Percentiles rank a stretch among this genome's conserved stretches.
Evolutionary conservation across 2,329 filamentous ascomycete genomes (phyloP).

Genomic region (Herpomyces periplanetae): DNA sequence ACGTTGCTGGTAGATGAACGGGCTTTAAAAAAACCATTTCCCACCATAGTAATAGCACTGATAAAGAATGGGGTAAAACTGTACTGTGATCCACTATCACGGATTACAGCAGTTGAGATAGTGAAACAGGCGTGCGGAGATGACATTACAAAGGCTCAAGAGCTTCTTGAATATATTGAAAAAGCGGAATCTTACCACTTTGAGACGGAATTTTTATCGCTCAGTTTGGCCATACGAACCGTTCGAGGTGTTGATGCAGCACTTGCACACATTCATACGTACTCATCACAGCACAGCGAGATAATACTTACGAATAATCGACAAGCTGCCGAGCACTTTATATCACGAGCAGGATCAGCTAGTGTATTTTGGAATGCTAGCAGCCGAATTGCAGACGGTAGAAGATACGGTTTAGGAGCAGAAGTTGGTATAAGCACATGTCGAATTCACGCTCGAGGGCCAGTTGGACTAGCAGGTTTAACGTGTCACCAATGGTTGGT

Average conservation of each 20-base stretch:
- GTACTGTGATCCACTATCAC: constrained; percentile 31
- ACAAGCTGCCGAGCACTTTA: constrained; percentile 34
- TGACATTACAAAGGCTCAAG: constrained; percentile 9
- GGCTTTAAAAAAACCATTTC: constrained; percentile 24
- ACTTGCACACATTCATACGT: constrained; percentile 53
- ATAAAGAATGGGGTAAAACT: constrained; percentile 37
- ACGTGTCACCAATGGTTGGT: constrained; percentile 95
- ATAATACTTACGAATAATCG: constrained; percentile 34
- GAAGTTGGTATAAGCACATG: constrained; percentile 96
- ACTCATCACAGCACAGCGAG: constrained; percentile 82
- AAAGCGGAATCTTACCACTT: constrained; percentile 43
- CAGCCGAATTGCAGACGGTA: constrained; percentile 73
- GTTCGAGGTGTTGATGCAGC: constrained; percentile 27
- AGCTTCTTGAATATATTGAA: constrained; percentile 19
- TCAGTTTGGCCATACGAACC: constrained; percentile 45
- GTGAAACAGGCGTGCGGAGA: too few species aligned
- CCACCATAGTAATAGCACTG: constrained; percentile 29
- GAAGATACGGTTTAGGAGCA: constrained; percentile 86
- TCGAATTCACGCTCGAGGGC: constrained; percentile 78
- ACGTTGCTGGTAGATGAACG: constrained; percentile 46
- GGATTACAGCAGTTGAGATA: too few species aligned
- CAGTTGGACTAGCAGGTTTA: constrained; percentile 66
- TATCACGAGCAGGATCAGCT: constrained; percentile 46
- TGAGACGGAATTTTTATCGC: constrained; percentile 54
- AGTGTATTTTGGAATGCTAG: constrained; percentile 93